These are phyloP conservation scores for Pestalotiopsis sp. DNA, from an alignment of 2,329 filamentous ascomycete species.

Conservation along the genomic window DNA sequence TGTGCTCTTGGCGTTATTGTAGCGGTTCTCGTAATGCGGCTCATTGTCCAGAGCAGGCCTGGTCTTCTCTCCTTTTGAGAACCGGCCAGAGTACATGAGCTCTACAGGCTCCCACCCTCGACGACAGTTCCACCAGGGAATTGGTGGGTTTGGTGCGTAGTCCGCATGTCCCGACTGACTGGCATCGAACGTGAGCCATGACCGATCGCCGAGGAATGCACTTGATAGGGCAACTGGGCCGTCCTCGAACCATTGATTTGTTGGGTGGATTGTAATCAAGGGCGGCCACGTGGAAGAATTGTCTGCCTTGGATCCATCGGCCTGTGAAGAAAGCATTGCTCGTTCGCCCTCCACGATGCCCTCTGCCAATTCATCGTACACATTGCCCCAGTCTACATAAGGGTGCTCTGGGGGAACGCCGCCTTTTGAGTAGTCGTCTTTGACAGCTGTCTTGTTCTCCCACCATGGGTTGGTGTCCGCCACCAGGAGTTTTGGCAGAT, in stretches of 20 bases:
- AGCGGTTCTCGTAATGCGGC: constrained; percentile 22
- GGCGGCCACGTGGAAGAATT: constrained; percentile 14
- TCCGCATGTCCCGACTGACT: constrained; percentile 24
- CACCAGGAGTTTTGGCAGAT: constrained; percentile 24
- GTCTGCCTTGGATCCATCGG: not conserved
- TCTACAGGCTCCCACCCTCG: constrained; percentile 21
- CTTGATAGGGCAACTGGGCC: constrained; percentile 21
- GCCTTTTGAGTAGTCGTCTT: constrained; percentile 20
- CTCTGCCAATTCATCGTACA: constrained; percentile 24
- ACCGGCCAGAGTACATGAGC: constrained; percentile 20
- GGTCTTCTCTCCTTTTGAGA: constrained; percentile 14
- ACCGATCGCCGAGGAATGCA: constrained; percentile 17
- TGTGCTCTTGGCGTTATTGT: constrained; percentile 18
- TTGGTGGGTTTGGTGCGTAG: constrained; percentile 23
- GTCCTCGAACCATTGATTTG: constrained; percentile 24
- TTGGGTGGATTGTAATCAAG: constrained; percentile 23
- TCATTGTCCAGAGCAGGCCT: constrained; percentile 23
- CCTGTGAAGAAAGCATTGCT: not conserved
- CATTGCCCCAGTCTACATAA: constrained; percentile 18
- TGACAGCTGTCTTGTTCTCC: constrained; percentile 23
- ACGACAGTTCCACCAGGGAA: constrained; percentile 19
- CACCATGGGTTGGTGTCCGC: constrained; percentile 26
- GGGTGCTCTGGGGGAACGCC: constrained; percentile 18
- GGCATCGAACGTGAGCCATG: constrained; percentile 23
- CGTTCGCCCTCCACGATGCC: constrained; percentile 19